Percentiles rank a stretch among this genome's conserved stretches.
These are phyloP conservation scores for Salix exigua DNA, from an alignment of 345 rosid genomes.

Conservation along the genomic window DNA sequence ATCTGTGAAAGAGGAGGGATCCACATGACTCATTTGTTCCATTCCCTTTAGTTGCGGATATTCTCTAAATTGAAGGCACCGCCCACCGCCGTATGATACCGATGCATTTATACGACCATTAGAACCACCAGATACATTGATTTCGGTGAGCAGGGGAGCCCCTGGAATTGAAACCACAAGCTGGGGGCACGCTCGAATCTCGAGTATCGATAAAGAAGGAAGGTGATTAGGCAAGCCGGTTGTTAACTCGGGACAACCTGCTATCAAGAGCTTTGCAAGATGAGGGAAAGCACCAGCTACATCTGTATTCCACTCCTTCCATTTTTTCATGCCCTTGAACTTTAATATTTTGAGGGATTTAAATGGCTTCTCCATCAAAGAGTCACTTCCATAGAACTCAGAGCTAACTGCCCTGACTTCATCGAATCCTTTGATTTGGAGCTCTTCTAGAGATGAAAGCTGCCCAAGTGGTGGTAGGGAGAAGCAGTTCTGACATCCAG, in stretches of 20 bases:
- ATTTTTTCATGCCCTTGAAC: background rate
- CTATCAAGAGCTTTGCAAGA: conserved; percentile 8
- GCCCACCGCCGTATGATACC: no score
- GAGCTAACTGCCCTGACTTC: background rate
- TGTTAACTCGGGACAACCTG: background rate
- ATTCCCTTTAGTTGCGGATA: background rate
- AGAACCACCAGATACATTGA: background rate
- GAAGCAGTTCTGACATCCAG: background rate
- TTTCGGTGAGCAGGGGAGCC: background rate
- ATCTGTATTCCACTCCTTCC: conserved; percentile 5
- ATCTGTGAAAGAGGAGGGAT: background rate
- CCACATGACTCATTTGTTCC: background rate
- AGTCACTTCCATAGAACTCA: background rate
- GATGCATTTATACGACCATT: no score
- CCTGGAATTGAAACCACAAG: background rate
- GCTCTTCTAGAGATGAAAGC: background rate
- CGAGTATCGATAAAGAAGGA: background rate
- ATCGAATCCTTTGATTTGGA: background rate
- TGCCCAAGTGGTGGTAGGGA: conserved; percentile 13
- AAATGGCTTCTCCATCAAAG: background rate
- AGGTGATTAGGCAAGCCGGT: background rate
- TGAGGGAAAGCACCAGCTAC: background rate
- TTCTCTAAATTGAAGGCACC: no score
- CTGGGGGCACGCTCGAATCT: background rate
- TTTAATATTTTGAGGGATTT: background rate